These are phyloP conservation scores for Albizia julibrissin DNA, from an alignment of 306 rosid species.

Conservation along the genomic window DNA sequence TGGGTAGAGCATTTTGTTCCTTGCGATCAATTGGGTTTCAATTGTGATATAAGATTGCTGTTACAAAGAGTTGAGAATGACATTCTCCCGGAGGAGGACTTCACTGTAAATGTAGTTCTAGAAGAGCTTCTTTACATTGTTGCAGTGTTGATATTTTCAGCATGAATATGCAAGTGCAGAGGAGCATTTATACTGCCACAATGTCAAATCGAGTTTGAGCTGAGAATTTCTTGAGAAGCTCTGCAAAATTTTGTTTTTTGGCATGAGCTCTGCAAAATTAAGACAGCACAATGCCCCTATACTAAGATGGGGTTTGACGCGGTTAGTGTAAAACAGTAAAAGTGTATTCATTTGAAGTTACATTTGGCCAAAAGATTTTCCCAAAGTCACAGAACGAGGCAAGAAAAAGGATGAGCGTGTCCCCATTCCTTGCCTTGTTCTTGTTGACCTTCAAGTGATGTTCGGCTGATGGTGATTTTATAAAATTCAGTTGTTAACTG, in stretches of 20 bases:
- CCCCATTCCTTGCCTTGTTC: not conserved
- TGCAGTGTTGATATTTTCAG: constrained; percentile 35
- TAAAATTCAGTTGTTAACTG: not conserved
- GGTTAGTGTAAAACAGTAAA: not conserved
- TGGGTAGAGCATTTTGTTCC: constrained; percentile 37
- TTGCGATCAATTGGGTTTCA: constrained; percentile 35
- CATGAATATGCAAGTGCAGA: constrained; percentile 27
- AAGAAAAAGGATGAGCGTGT: not conserved
- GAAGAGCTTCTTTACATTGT: constrained; percentile 29
- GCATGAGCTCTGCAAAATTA: not conserved
- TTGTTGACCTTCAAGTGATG: not conserved
- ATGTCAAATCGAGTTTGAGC: not conserved
- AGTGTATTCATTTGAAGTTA: not conserved
- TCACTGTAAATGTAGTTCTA: constrained; percentile 54
- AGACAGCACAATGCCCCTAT: not conserved
- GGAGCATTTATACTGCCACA: constrained; percentile 22
- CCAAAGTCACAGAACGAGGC: not conserved
- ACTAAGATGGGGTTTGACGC: not conserved
- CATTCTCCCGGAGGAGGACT: constrained; percentile 39
- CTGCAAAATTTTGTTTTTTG: not conserved
- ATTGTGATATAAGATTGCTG: constrained; percentile 23
- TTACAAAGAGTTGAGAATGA: constrained; percentile 22
- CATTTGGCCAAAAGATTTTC: not conserved
- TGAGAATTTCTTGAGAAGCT: not conserved
- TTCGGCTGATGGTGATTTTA: not conserved